Evolutionary conservation across 805 yeast genomes (phyloP), one percentile per base, ranked within the genome.

Genomic region (Starmerella bombicola): DNA sequence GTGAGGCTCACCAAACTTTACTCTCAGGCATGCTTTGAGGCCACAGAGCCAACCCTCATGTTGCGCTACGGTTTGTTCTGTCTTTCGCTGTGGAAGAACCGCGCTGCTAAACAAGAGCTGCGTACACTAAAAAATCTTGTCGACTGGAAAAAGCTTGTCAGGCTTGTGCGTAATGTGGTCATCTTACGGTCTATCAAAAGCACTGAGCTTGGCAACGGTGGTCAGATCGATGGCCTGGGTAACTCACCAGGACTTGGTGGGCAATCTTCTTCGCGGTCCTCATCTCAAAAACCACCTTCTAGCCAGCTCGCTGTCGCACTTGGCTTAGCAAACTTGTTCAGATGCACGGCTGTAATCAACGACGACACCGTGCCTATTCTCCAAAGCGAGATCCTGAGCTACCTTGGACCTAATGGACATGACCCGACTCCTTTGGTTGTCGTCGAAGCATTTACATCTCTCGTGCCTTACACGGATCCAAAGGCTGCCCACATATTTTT

Each of bases 41-140:
- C 83, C 30, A 85, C 91, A 5, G 94, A 83, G 52, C 68, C 68
- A 24, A 54, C 78, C 18, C 72, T 76, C 40, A 58, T 78, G 37
- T 70, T 67, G 19, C 64, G 76, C 37, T 83, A 78, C 56, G 71
- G 71, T 31, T 68, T 78, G 50, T 76, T 84, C 45, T 70, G 70
- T 35, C 55, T 67, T 12, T 17, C 33, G 1, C 64, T 88, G 37
- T 71, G 79, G 10, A 66, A 68, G 39, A 71, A 74, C 48, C 60
- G 62, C 26, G 53, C 53, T 3, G 53, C 72, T 78, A 47, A 55
- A 25, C 70, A 65, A 6, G 30, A 37, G 22, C 23, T 47, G 3
- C 24, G 23, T 4, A 12, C 28, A 4, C 32, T 20, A 12, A 17
- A 18, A 12, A 33, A 22, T 10, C 10, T 46, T 15, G 24, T 47